A percentile compares a stretch with the other conserved stretches of the same genome.
Evolutionary conservation across 2,329 filamentous ascomycete species (phyloP).

Genomic region (Xylariales sp.): DNA sequence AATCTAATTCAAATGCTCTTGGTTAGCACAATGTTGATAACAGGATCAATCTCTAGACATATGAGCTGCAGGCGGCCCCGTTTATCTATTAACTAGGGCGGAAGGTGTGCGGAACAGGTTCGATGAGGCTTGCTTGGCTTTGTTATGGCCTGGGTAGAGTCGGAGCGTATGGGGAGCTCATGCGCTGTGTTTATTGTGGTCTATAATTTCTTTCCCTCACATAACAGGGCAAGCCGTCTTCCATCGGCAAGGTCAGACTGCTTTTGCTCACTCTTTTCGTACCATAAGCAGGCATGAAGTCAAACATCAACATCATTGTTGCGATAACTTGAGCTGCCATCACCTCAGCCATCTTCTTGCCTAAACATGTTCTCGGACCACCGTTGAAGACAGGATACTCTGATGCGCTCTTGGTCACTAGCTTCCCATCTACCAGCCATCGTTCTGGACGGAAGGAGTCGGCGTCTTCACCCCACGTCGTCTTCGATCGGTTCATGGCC

Average conservation of each 20-base stretch:
- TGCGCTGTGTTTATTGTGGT: constrained; percentile 4
- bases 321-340: constrained; percentile 54
- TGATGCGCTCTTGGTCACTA: constrained; percentile 41
- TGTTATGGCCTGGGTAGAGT: too few relatives aligned
- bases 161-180: too few relatives aligned
- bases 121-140: too few relatives aligned
- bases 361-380: constrained; percentile 55
- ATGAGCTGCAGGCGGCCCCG: too few relatives aligned
- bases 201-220: constrained; percentile 23
- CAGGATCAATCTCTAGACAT: too few relatives aligned
- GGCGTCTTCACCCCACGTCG: constrained; percentile 54
- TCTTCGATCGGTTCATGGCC: constrained; percentile 55
- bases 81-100: too few relatives aligned
- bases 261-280: constrained; percentile 51
- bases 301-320: constrained; percentile 43
- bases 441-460: constrained; percentile 52
- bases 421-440: constrained; percentile 43
- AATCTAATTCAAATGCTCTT: too few relatives aligned
- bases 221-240: constrained; percentile 50
- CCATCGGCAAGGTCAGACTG: constrained; percentile 61
- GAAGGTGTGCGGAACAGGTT: too few relatives aligned
- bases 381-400: constrained; percentile 65
- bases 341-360: constrained; percentile 60
- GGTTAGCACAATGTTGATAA: too few relatives aligned
- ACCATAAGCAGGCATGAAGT: constrained; percentile 41